phyloP scores from a whole-genome alignment of 164 flowering plant genomes.

The Vitis cinerea region DNA sequence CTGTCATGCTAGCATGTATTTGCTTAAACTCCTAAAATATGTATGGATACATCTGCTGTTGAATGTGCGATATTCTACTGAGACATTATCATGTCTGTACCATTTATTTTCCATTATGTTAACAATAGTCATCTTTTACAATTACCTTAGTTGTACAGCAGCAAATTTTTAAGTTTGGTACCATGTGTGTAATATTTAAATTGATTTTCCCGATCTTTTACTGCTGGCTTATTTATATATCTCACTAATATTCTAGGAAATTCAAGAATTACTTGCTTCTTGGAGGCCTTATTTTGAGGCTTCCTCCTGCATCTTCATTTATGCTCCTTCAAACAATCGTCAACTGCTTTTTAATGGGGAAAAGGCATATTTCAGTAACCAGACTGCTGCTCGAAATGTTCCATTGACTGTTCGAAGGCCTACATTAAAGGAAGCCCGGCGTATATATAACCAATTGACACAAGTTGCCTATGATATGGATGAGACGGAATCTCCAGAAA shows the following conservation, averaged over 20 bases:
- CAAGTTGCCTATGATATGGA: constrained; percentile 51
- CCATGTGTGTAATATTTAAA: not conserved
- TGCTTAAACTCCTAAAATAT: too few relatives aligned
- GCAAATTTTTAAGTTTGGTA: not conserved
- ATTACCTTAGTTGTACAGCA: not conserved
- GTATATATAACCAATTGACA: constrained; percentile 59
- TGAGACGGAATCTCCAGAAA: constrained; percentile 26
- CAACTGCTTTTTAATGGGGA: constrained; percentile 78
- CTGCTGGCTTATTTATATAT: constrained; percentile 1
- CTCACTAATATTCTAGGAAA: constrained; percentile 41
- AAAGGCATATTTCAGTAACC: constrained; percentile 56
- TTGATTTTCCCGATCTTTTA: not conserved
- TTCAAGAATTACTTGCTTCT: constrained; percentile 73
- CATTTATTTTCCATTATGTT: too few relatives aligned
- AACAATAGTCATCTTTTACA: not conserved
- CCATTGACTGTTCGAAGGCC: constrained; percentile 86
- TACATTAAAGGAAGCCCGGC: constrained; percentile 78
- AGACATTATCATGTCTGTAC: too few relatives aligned
- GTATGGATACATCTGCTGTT: too few relatives aligned
- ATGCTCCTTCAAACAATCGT: constrained; percentile 80
- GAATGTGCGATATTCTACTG: too few relatives aligned
- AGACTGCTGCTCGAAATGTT: constrained; percentile 41
- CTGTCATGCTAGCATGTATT: too few relatives aligned
- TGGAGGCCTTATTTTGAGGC: constrained; percentile 92
- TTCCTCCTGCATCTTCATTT: constrained; percentile 55